Conservation (phyloP, 1,139 yeast species). For the Yamadazyma taylorii region DNA sequence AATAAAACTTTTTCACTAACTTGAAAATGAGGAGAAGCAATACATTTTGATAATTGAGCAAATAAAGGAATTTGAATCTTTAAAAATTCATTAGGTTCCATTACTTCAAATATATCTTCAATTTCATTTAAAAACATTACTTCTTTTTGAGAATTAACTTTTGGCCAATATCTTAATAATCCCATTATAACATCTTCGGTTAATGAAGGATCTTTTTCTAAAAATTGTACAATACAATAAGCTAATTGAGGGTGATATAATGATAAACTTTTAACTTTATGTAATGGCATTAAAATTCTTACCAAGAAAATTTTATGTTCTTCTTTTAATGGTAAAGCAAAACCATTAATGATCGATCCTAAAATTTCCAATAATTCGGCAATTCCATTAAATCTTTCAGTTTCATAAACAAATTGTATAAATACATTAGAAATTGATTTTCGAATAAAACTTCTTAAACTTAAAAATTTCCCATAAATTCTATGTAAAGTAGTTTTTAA, state of each 20-base stretch:
- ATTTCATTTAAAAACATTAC: slow-evolving; percentile 93
- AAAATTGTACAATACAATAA: slow-evolving; percentile 93
- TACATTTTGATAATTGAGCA: slow-evolving; percentile 92
- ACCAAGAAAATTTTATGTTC: slow-evolving; percentile 92
- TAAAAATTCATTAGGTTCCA: slow-evolving; percentile 89
- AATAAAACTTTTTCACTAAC: slow-evolving; percentile 94
- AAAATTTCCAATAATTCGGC: slow-evolving; percentile 92
- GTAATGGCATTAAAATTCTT: slow-evolving; percentile 88
- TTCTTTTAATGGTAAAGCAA: slow-evolving; percentile 94
- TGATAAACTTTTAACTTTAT: slow-evolving; percentile 84
- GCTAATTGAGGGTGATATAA: slow-evolving; percentile 96
- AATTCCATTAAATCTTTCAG: slow-evolving; percentile 93
- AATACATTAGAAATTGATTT: slow-evolving; percentile 90
- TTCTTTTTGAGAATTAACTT: slow-evolving; percentile 91
- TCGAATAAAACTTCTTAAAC: slow-evolving; percentile 87
- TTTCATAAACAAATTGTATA: slow-evolving; percentile 90
- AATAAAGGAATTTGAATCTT: slow-evolving; percentile 92
- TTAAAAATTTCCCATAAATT: slow-evolving; percentile 91
- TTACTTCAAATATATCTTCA: slow-evolving; percentile 94
- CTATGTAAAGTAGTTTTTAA: slow-evolving; percentile 92
- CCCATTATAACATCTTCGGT: slow-evolving; percentile 97
- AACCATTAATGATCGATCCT: slow-evolving; percentile 96
- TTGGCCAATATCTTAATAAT: slow-evolving; percentile 93
- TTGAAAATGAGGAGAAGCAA: slow-evolving; percentile 94
- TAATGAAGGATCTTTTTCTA: slow-evolving; percentile 87